phyloP scores from a whole-genome alignment of 2,329 filamentous ascomycete genomes.

The Alternaria solani region DNA sequence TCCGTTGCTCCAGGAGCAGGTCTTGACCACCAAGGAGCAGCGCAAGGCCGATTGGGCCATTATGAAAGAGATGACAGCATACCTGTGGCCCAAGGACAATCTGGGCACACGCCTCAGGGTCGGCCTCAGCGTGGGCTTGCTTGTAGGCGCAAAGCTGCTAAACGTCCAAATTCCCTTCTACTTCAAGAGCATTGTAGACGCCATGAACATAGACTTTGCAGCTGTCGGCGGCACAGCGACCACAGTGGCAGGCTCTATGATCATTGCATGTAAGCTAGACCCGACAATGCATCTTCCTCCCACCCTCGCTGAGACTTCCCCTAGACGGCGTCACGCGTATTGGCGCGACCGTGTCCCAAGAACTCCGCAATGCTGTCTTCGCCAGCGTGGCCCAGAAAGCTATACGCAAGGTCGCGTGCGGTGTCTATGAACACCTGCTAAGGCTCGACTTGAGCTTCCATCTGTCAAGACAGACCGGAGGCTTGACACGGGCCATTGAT shows the following conservation, averaged over 20 bases:
- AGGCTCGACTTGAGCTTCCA: slow-evolving; percentile 93
- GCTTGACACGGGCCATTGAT: slow-evolving; percentile 91
- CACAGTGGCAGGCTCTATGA: slow-evolving; percentile 89
- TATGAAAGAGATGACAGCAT: slow-evolving; percentile 95
- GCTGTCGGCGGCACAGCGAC: slow-evolving; percentile 86
- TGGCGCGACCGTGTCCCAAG: slow-evolving; percentile 88
- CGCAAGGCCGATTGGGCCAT: slow-evolving; percentile 98
- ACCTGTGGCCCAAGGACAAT: slow-evolving; percentile 94
- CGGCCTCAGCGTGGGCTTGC: slow-evolving; percentile 79
- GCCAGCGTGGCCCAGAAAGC: slow-evolving; percentile 97
- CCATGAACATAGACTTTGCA: slow-evolving; percentile 96
- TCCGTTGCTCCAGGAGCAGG: slow-evolving; percentile 68
- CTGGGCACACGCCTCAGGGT: slow-evolving; percentile 85
- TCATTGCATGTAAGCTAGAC: slow-evolving; percentile 74
- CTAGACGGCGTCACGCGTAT: slow-evolving; percentile 84
- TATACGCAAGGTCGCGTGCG: slow-evolving; percentile 87
- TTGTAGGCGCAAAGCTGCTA: slow-evolving; percentile 87
- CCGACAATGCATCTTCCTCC: slow-evolving; percentile 14
- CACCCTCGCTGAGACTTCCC: slow-evolving; percentile 24
- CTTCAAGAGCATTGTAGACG: slow-evolving; percentile 97
- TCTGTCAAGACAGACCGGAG: slow-evolving; percentile 91
- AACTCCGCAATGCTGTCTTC: slow-evolving; percentile 94
- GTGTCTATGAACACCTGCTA: slow-evolving; percentile 90
- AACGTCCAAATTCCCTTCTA: slow-evolving; percentile 99
- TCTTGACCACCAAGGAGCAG: slow-evolving; percentile 80